These are phyloP conservation scores for Saccharomycopsis capsularis DNA, from an alignment of 805 yeast species.

Conservation along the genomic window DNA sequence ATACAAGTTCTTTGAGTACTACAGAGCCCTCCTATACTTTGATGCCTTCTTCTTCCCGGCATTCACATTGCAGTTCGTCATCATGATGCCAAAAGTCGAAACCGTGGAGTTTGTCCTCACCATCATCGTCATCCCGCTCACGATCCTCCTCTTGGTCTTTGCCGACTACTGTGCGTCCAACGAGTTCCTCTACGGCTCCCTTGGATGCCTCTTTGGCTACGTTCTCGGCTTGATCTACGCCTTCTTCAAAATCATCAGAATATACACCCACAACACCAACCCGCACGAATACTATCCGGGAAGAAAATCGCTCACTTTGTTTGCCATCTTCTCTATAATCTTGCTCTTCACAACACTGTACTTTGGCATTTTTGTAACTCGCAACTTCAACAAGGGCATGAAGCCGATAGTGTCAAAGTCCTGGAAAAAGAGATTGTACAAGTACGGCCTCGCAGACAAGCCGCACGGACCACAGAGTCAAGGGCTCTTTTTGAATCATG, in stretches of 20 bases:
- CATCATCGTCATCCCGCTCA: conserved; percentile 31
- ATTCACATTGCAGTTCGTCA: conserved; percentile 36
- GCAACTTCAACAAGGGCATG: conserved; percentile 20
- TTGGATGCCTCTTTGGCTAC: conserved; percentile 26
- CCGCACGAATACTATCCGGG: conserved; percentile 32
- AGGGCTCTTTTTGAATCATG: no score
- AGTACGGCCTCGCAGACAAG: no score
- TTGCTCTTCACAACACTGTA: conserved; percentile 24
- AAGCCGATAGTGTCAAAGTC: conserved; percentile 15
- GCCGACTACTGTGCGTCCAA: conserved; percentile 32
- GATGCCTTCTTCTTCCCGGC: conserved; percentile 36
- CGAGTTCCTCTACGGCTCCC: conserved; percentile 28
- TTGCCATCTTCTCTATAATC: conserved; percentile 32
- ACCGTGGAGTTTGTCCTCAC: conserved; percentile 36
- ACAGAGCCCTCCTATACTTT: conserved; percentile 28
- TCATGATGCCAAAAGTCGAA: conserved; percentile 32
- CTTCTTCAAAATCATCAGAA: conserved; percentile 33
- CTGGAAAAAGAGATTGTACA: background rate
- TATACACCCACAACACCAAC: conserved; percentile 35
- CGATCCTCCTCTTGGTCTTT: conserved; percentile 27
- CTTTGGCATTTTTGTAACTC: conserved; percentile 7
- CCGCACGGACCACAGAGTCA: background rate
- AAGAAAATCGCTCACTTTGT: conserved; percentile 32
- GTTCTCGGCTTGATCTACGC: conserved; percentile 33
- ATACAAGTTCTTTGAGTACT: conserved; percentile 32